Evolutionary conservation across 345 rosid genomes (phyloP).

Genomic region (Populus alba): DNA sequence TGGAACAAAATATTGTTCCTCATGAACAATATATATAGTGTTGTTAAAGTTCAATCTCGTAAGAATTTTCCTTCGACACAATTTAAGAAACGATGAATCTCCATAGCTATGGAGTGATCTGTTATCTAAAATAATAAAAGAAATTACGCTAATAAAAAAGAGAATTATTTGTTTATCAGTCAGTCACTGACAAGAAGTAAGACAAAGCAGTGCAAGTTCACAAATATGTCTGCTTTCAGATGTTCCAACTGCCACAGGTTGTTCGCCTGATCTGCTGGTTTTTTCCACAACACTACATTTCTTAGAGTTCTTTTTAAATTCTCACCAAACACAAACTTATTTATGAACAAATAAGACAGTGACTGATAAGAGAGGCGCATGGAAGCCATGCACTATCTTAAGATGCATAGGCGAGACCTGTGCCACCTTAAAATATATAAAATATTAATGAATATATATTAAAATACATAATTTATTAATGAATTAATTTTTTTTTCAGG

Average conservation of each 20-base stretch:
- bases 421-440: no score
- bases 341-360: no score
- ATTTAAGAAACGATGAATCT: not conserved
- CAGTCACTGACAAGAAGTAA: slow-evolving; percentile 8
- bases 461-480: no score
- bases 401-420: no score
- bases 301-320: no score
- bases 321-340: no score
- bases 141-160: not conserved
- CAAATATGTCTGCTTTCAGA: not conserved
- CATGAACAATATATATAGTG: not conserved
- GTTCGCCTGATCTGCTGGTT: slow-evolving; percentile 17
- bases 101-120: not conserved
- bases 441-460: no score
- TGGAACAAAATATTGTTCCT: not conserved
- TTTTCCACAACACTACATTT: slow-evolving; percentile 4
- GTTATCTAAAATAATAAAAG: not conserved
- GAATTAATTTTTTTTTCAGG: no score
- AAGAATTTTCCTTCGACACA: not conserved
- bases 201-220: slow-evolving; percentile 17
- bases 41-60: not conserved
- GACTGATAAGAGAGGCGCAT: no score
- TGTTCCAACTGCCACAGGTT: not conserved
- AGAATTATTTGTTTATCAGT: not conserved
- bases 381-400: no score